Base-by-base conservation (phyloP, 768 basidiomycete genomes). In the Ramaria sp. region DNA sequence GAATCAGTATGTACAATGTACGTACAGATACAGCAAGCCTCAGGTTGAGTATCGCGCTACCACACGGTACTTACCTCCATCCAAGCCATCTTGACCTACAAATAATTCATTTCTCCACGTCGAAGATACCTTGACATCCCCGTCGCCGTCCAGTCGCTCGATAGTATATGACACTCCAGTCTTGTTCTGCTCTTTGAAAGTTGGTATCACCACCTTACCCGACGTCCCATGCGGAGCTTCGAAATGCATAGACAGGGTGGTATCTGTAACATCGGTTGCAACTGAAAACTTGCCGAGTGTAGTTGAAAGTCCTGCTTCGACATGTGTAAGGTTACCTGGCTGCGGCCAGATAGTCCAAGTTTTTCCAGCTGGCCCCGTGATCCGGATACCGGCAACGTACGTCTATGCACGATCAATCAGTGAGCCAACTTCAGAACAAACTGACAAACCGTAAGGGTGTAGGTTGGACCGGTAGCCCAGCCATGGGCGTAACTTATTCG, bases 401-500 rank as follows among this genome's bases (percentile, higher is more conserved):
- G 53, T 54, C 53, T 54, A 19, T 17, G 27, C 27, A 37, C 22
- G n/a, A 54, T 17, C 34, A 37, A 6, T 53, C 22, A 33, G 17
- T 20, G 51, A 7, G 15, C 30, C 24, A 17, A 53, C 11, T 37
- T 37, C 10, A 7, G 5, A 53, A 53, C n/a, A 15, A 7, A 50
- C 27, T 12, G 17, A 34, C 51, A 15, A 10, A 54, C 53, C 24
- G 53, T 54, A 27, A 54, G 53, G 9, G 53, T 54, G 20, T 22
- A 54, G 1, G 53, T 54, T 11, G 53, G 53, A 4, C 53, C 53
- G 17, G 53, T 54, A 20, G 53, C 33, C 53, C 53, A 54, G 7
- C 53, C 53, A 33, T 54, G 53, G 24, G 53, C 53, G 41, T 54
- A 54, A 22, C 53, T 54, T 11, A 54, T 54, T 7, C 53, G 38